Evolutionary conservation across 345 rosid genomes (phyloP), one percentile per base, ranked within the genome.

Genomic region (Populus alba): DNA sequence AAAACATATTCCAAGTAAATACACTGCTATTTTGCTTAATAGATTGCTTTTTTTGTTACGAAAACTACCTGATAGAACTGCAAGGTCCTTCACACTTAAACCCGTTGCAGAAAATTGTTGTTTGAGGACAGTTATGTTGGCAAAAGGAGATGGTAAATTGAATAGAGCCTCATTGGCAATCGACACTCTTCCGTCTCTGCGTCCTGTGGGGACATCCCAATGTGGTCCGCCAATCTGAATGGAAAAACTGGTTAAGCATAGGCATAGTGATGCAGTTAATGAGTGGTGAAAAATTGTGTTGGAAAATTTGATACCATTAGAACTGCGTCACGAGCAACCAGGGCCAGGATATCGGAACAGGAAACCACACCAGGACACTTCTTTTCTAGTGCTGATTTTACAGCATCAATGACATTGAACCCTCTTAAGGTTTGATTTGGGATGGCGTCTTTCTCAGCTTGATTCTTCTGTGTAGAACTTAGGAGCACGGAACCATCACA

Each of bases 141-240:
- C 79, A 4, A 74, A 78, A 69, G 89, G 90, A 2, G 91, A 66
- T 35, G 92, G 92, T 35, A 91, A 20, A 47, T 72, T 37, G 62
- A 63, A 5, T 1, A 69, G 49, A 22, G 70, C 87, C 67, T 89
- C 92, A 0, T 69, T 55, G 6, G 69, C 1, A 29, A 4, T 72
- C 12, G 94, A 89, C 71, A 89, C 77, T 22, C 81, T 88, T 55
- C 94, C 94, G 77, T 91, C 94, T 81, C 91, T 91, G 49, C 94
- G 71, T 0, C 94, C 94, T 0, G 87, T 78, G 25, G 89, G 89
- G 79, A 90, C 89, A 0, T 79, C 77, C 94, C 93, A 92, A 66
- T 11, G 81, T 12, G 93, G 91, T 72, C 97, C 95, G 0, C 82
- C 74, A 61, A 85, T 77, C 97, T 92, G 81, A 51, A 75, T 49